A percentile compares a stretch with the other conserved stretches of the same genome.
Evolutionary conservation across 352 stramenopile genomes (phyloP).

Genomic region (Elongisporangium undulatum): DNA sequence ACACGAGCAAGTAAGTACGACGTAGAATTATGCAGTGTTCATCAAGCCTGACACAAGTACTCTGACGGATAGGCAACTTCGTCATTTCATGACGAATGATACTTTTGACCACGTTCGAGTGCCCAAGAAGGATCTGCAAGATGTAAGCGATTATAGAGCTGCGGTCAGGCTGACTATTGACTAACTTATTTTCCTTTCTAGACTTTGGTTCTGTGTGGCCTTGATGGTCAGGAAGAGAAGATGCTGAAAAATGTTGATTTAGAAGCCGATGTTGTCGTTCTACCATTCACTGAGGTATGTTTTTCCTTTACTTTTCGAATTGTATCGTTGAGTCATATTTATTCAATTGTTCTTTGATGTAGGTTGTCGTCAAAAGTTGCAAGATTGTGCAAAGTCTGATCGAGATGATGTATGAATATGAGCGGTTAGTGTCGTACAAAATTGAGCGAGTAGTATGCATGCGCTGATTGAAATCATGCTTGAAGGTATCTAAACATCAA

Average conservation of each 20-base stretch:
- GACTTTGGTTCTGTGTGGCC: slow-evolving; percentile 44
- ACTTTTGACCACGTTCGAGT: slow-evolving; percentile 64
- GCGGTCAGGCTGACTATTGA: not conserved
- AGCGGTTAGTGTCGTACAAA: slow-evolving; percentile 23
- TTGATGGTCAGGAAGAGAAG: slow-evolving; percentile 45
- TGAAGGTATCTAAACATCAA: slow-evolving; percentile 69
- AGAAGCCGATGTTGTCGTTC: slow-evolving; percentile 28
- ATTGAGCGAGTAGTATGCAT: not conserved
- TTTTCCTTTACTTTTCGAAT: not conserved
- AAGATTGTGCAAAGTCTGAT: slow-evolving; percentile 53
- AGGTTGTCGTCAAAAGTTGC: slow-evolving; percentile 67
- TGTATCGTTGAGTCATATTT: not conserved
- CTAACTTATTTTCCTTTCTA: slow-evolving; percentile 8
- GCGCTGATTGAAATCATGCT: not conserved
- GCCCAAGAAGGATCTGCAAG: slow-evolving; percentile 28
- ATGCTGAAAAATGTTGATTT: slow-evolving; percentile 62
- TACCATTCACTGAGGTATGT: slow-evolving; percentile 61
- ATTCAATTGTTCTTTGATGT: not conserved
- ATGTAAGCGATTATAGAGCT: slow-evolving; percentile 15
- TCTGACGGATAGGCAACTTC: slow-evolving; percentile 35
- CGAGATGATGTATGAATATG: slow-evolving; percentile 81
- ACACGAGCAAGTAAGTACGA: slow-evolving; percentile 55
- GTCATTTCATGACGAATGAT: slow-evolving; percentile 57
- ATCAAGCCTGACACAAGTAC: not conserved
- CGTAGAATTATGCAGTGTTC: not conserved